A percentile compares a stretch with the other conserved stretches of the same genome.
Evolutionary conservation across 2,329 filamentous ascomycete species (phyloP).

Genomic region (Chaetomiaceae sp.): DNA sequence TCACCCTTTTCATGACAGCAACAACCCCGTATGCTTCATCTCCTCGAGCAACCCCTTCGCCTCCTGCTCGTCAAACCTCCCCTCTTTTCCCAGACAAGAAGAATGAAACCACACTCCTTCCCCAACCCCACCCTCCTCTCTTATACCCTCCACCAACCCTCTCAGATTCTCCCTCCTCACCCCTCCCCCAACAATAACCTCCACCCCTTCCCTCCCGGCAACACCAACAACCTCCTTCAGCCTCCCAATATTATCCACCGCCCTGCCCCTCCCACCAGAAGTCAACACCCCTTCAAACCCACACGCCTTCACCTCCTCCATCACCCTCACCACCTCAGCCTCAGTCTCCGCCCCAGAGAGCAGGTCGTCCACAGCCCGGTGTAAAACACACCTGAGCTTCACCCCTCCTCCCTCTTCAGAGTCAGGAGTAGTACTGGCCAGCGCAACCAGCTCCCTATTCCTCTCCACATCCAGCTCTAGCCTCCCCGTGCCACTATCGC

Average conservation of each 20-base stretch:
- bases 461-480: conserved; percentile 38
- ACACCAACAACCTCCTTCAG: conserved; percentile 37
- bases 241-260: conserved; percentile 36
- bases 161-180: conserved; percentile 41
- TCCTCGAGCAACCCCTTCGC: conserved; percentile 11
- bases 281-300: conserved; percentile 52
- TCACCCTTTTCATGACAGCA: background rate
- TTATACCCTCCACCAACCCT: conserved; percentile 25
- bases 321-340: conserved; percentile 16
- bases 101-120: conserved; percentile 44
- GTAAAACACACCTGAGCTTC: conserved; percentile 41
- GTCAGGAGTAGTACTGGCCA: conserved; percentile 29
- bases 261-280: conserved; percentile 45
- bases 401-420: background rate
- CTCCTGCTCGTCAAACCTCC: conserved; percentile 18
- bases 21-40: background rate
- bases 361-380: conserved; percentile 53
- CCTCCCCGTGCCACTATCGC: background rate
- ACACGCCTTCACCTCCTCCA: conserved; percentile 37
- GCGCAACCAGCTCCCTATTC: conserved; percentile 38
- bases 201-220: conserved; percentile 29
- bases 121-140: background rate
- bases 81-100: conserved; percentile 35
- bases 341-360: conserved; percentile 26
- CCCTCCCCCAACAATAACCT: conserved; percentile 52